A percentile compares a stretch with the other conserved stretches of the same genome.
These are phyloP conservation scores for Saccharum spontaneum DNA, from an alignment of 176 grass and related monocot genomes.

Conservation along the genomic window DNA sequence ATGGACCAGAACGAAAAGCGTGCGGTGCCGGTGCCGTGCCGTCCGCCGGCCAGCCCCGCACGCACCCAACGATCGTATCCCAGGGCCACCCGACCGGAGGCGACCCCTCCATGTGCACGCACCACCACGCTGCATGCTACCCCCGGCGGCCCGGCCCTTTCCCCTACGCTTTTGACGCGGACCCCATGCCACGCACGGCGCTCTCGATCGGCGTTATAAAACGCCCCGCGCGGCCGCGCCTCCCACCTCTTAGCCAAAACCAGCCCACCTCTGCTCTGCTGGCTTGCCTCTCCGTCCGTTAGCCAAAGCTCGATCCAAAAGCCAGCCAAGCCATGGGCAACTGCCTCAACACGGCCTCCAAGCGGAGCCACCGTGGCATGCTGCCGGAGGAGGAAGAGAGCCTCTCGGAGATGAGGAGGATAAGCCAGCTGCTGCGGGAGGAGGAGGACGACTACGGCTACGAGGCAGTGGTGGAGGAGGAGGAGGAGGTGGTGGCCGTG, in stretches of 20 bases:
- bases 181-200: not conserved
- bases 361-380: not conserved
- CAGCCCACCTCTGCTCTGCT: not conserved
- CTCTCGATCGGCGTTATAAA: not conserved
- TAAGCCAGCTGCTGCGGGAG: slow-evolving; percentile 31
- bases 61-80: not conserved
- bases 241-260: not conserved
- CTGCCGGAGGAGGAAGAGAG: slow-evolving; percentile 8
- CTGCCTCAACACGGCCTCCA: slow-evolving; percentile 38
- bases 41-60: not conserved
- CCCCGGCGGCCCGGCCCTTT: not conserved
- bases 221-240: not conserved
- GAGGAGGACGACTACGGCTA: not conserved
- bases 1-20: not conserved
- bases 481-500: not conserved
- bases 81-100: not conserved
- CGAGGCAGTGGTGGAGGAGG: not conserved
- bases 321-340: slow-evolving; percentile 40
- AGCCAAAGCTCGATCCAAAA: not conserved
- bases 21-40: not conserved
- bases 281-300: not conserved
- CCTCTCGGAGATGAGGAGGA: slow-evolving; percentile 10
- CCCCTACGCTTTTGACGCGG: not conserved
- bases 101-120: slow-evolving; percentile 43
- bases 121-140: not conserved